A percentile compares a stretch with the other conserved stretches of the same genome.
These are phyloP conservation scores for Dalechampia spathulata DNA, from an alignment of 441 rosid genomes.

Conservation along the genomic window DNA sequence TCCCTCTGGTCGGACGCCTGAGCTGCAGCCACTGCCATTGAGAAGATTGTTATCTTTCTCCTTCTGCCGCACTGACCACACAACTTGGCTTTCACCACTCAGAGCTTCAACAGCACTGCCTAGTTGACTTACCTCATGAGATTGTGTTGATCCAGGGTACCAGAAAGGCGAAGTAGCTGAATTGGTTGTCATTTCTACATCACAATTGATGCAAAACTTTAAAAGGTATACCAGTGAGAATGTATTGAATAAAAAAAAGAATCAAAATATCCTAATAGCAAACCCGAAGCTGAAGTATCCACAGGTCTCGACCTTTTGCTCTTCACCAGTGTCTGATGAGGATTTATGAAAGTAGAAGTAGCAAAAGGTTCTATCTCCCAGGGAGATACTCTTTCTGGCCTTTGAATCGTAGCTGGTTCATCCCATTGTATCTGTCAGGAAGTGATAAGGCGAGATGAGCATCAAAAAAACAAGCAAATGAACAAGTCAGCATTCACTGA, in stretches of 20 bases:
- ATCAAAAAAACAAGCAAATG: slow-evolving; percentile 17
- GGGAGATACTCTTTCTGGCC: slow-evolving; percentile 89
- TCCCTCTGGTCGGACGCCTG: slow-evolving; percentile 29
- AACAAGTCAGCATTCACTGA: slow-evolving; percentile 8
- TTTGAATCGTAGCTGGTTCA: slow-evolving; percentile 56
- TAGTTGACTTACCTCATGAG: slow-evolving; percentile 30
- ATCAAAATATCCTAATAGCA: slow-evolving; percentile 6
- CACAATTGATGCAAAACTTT: slow-evolving; percentile 19
- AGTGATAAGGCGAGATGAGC: slow-evolving; percentile 15
- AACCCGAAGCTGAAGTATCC: slow-evolving; percentile 45
- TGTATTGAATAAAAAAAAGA: neutral
- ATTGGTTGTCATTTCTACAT: slow-evolving; percentile 31
- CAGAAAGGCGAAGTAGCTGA: slow-evolving; percentile 34
- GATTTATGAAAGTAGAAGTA: slow-evolving; percentile 31
- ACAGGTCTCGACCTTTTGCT: slow-evolving; percentile 56
- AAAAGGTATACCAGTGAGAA: slow-evolving; percentile 1
- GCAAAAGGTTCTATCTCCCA: slow-evolving; percentile 86
- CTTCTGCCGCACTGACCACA: slow-evolving; percentile 36
- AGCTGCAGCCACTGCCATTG: slow-evolving; percentile 20
- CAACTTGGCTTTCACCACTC: slow-evolving; percentile 33
- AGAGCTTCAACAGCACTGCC: slow-evolving; percentile 37
- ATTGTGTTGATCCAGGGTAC: slow-evolving; percentile 35
- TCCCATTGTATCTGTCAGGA: slow-evolving; percentile 84
- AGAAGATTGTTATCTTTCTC: slow-evolving; percentile 26
- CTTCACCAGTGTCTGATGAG: slow-evolving; percentile 41